Conservation (phyloP, 2,329 filamentous ascomycete genomes). For the Hymenoscyphus fraxineus region DNA sequence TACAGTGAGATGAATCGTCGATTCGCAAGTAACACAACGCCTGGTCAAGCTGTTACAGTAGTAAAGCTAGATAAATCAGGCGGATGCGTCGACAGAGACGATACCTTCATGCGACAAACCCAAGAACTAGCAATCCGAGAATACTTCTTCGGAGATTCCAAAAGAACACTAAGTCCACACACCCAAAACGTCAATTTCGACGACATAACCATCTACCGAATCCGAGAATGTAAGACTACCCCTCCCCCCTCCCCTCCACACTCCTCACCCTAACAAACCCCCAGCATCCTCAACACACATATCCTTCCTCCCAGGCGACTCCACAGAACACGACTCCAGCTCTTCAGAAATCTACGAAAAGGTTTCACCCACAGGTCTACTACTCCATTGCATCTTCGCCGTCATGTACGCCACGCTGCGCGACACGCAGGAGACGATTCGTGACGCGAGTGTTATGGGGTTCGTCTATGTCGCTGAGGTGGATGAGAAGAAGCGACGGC, state of each 20-base stretch:
- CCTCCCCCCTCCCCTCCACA: background rate
- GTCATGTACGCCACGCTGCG: slow-evolving; percentile 73
- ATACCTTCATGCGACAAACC: slow-evolving; percentile 66
- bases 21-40: slow-evolving; percentile 55
- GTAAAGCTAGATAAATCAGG: slow-evolving; percentile 80
- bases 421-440: slow-evolving; percentile 68
- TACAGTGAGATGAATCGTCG: slow-evolving; percentile 70
- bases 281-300: slow-evolving; percentile 29
- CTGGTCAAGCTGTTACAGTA: slow-evolving; percentile 64
- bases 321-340: slow-evolving; percentile 28
- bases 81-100: slow-evolving; percentile 75
- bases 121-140: slow-evolving; percentile 77
- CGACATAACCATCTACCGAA: slow-evolving; percentile 68
- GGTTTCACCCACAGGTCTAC: slow-evolving; percentile 59
- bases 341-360: slow-evolving; percentile 52
- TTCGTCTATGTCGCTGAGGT: slow-evolving; percentile 93
- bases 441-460: slow-evolving; percentile 81
- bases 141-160: slow-evolving; percentile 88
- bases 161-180: slow-evolving; percentile 76
- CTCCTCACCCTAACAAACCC: slow-evolving; percentile 11
- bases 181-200: slow-evolving; percentile 81
- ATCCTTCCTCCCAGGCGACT: slow-evolving; percentile 35
- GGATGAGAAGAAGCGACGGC: slow-evolving; percentile 75
- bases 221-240: slow-evolving; percentile 51
- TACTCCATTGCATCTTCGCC: slow-evolving; percentile 80